phyloP scores from a whole-genome alignment of 768 basidiomycete genomes.

The Porpolomopsis calyptriformis region DNA sequence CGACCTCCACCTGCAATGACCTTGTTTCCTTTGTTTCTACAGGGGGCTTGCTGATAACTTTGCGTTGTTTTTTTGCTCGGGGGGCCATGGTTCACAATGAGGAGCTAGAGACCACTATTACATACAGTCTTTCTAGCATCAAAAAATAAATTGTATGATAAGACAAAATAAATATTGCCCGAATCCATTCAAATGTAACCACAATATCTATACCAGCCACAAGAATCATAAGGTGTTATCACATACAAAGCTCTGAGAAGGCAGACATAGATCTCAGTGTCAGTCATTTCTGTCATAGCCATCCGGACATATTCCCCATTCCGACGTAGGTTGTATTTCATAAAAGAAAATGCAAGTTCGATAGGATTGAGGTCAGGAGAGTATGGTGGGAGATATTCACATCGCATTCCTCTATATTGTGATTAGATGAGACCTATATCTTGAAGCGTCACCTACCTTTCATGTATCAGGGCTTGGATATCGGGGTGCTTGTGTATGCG shows the following conservation, averaged over 20 bases:
- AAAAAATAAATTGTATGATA: too few species aligned
- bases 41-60: too few species aligned
- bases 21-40: too few species aligned
- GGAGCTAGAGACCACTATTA: too few species aligned
- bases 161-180: too few species aligned
- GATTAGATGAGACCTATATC: constrained; percentile 8
- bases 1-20: too few species aligned
- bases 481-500: constrained; percentile 19
- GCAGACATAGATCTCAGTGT: constrained; percentile 12
- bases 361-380: constrained; percentile 10
- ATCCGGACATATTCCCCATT: constrained; percentile 4
- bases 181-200: constrained; percentile 12
- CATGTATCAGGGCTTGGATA: background rate
- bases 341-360: constrained; percentile 17
- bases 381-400: constrained; percentile 7
- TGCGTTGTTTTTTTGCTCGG: too few species aligned
- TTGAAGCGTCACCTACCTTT: constrained; percentile 5
- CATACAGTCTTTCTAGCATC: too few species aligned
- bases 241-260: constrained; percentile 13
- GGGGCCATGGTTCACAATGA: too few species aligned
- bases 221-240: constrained; percentile 10
- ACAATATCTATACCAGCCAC: constrained; percentile 16
- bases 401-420: constrained; percentile 9
- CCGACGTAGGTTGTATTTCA: constrained; percentile 16
- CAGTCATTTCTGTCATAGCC: constrained; percentile 11